A percentile compares a stretch with the other conserved stretches of the same genome.
phyloP scores from a whole-genome alignment of 2,329 filamentous ascomycete genomes.

The Monilinia aucupariae region DNA sequence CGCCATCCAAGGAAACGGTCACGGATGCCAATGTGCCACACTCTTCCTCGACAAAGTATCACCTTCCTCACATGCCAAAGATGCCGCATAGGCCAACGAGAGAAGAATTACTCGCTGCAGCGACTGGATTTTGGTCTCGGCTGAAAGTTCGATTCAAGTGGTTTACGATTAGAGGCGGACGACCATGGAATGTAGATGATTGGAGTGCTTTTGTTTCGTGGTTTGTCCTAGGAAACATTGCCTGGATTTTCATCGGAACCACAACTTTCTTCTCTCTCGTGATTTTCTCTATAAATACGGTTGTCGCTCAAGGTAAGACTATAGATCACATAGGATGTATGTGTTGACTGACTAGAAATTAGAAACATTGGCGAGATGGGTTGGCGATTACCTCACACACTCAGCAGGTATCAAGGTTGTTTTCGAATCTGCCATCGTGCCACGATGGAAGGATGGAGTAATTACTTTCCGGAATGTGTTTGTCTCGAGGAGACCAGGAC shows the following conservation, averaged over 20 bases:
- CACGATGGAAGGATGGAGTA: constrained; percentile 89
- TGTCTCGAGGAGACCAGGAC: constrained; percentile 83
- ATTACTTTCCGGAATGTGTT: constrained; percentile 97
- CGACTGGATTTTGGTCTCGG: constrained; percentile 87
- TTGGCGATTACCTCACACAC: constrained; percentile 91
- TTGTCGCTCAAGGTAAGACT: constrained; percentile 80
- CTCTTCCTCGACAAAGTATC: constrained; percentile 46
- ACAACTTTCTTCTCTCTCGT: constrained; percentile 94
- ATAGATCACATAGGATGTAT: constrained; percentile 20
- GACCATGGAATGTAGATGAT: constrained; percentile 93
- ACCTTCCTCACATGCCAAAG: constrained; percentile 55
- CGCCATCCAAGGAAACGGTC: constrained; percentile 20
- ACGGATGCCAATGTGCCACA: not conserved
- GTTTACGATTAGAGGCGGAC: constrained; percentile 88
- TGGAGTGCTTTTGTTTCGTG: constrained; percentile 94
- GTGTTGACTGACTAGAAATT: constrained; percentile 22
- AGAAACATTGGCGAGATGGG: constrained; percentile 90
- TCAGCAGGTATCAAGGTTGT: constrained; percentile 90
- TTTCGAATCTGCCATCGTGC: constrained; percentile 96
- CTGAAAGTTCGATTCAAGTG: constrained; percentile 93
- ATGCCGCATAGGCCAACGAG: constrained; percentile 86
- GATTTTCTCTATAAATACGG: constrained; percentile 89
- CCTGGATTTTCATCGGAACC: constrained; percentile 94
- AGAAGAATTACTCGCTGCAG: constrained; percentile 85
- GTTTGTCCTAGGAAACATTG: constrained; percentile 86